Evolutionary conservation across 1,139 yeast genomes (phyloP).

Genomic region (Candida buenavistaensis): DNA sequence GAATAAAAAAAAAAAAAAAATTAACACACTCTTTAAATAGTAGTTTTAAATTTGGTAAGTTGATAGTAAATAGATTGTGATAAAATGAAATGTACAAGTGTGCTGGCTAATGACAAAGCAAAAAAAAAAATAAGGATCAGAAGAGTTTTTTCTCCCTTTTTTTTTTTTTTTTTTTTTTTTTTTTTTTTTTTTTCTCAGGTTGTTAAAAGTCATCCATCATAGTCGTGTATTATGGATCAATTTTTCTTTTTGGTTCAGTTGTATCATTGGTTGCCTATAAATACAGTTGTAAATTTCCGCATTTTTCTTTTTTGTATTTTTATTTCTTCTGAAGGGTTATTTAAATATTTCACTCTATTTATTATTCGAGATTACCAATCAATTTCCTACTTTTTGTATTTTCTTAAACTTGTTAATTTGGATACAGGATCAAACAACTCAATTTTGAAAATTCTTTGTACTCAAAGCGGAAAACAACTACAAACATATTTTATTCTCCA

Average conservation of each 20-base stretch:
- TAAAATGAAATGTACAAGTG: not conserved
- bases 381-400: too few relatives aligned
- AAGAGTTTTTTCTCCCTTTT: too few relatives aligned
- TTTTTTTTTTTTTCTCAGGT: not conserved
- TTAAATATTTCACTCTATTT: not conserved
- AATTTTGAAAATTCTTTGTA: too few relatives aligned
- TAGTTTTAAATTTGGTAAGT: too few relatives aligned
- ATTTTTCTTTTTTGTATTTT: constrained; percentile 3
- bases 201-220: constrained; percentile 1
- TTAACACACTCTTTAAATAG: not conserved
- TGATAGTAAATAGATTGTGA: not conserved
- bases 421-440: too few relatives aligned
- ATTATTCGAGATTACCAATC: not conserved
- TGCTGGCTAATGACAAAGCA: constrained; percentile 1
- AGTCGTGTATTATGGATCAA: constrained; percentile 3
- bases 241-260: not conserved
- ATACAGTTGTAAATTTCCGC: constrained; percentile 7
- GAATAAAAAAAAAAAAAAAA: not conserved
- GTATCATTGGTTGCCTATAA: constrained; percentile 1
- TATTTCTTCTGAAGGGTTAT: constrained; percentile 1
- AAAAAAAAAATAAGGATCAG: constrained; percentile 1
- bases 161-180: too few relatives aligned
- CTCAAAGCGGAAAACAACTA: too few relatives aligned
- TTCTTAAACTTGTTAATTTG: too few relatives aligned
- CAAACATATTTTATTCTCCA: not conserved